Evolutionary conservation across 2,329 filamentous ascomycete genomes (phyloP), one percentile per base, ranked within the genome.

Genomic region (Chaetomiaceae sp.): DNA sequence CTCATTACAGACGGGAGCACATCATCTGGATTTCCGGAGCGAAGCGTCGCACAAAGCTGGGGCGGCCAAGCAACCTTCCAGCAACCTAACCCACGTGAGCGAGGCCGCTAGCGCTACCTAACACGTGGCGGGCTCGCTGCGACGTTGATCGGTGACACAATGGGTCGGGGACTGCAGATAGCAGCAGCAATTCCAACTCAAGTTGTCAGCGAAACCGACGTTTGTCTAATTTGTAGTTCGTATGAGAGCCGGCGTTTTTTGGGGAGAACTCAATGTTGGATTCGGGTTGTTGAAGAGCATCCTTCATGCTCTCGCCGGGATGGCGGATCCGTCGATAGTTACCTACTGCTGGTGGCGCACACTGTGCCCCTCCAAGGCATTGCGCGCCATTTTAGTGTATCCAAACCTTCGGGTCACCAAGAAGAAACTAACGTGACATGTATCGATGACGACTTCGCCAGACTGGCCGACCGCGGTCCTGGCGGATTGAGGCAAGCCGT

Each of bases 391-490:
- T 68, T 72, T 72, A 70, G 68, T 66, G 63, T 64, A 71, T 67
- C 70, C 70, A 63, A 63, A 64, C 62, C 61, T 54, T 61, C 61
- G 70, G 70, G 67, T 71, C 70, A 64, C 65, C 65, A 65, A 30
- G 16, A 33, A 21, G n/a, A 41, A 25, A 40, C 37, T 30, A 16
- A 20, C 21, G 33, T 11, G 9, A 10, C 16, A 37, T 14, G 20
- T 3, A 23, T 13, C 23, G 21, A 30, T 16, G 18, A 32, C n/a
- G 11, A 38, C 36, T 13, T 16, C n/a, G n/a, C n/a, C n/a, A n/a
- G n/a, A n/a, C n/a, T n/a, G n/a, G n/a, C n/a, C n/a, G n/a, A n/a
- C n/a, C n/a, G n/a, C n/a, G n/a, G n/a, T n/a, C n/a, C n/a, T n/a
- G n/a, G n/a, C n/a, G n/a, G n/a, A n/a, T n/a, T n/a, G n/a, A n/a